Conservation (phyloP, 2,329 filamentous ascomycete genomes). For the Fusarium sp. region DNA sequence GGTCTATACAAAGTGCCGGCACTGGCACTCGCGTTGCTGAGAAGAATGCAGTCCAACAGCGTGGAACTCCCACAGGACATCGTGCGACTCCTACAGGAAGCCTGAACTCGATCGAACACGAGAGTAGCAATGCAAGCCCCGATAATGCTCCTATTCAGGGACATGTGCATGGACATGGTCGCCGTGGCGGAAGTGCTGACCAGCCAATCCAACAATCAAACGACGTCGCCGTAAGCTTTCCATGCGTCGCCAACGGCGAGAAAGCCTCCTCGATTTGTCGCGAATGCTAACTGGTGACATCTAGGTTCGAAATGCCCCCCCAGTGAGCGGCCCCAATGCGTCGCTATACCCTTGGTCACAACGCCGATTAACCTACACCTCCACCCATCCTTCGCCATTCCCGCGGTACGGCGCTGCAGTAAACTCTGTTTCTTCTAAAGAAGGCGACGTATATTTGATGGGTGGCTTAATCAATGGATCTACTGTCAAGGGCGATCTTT, state of each 20-base stretch:
- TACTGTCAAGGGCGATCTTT: conserved; percentile 95
- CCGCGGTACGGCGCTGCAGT: conserved; percentile 97
- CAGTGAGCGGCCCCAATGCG: conserved; percentile 71
- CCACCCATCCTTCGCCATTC: conserved; percentile 86
- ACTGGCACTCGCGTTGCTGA: conserved; percentile 63
- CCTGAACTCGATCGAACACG: conserved; percentile 77
- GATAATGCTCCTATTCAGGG: conserved; percentile 66
- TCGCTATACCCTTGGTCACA: conserved; percentile 98
- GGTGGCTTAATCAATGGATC: conserved; percentile 94
- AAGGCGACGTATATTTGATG: conserved; percentile 98
- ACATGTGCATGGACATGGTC: conserved; percentile 56
- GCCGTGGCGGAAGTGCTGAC: conserved; percentile 65
- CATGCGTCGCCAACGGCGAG: neutral
- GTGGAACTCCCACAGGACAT: conserved; percentile 76
- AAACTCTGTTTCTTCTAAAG: conserved; percentile 91
- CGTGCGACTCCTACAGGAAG: conserved; percentile 83
- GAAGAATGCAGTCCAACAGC: conserved; percentile 64
- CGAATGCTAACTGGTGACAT: conserved; percentile 24
- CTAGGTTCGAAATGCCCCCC: conserved; percentile 68
- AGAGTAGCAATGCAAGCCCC: conserved; percentile 69
- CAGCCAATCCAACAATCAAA: conserved; percentile 57
- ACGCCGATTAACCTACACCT: conserved; percentile 85
- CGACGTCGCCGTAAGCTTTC: conserved; percentile 58
- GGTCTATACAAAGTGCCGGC: conserved; percentile 63
- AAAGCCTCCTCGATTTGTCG: neutral